Conservation (phyloP, 345 rosid species). For the Turritis glabra region DNA sequence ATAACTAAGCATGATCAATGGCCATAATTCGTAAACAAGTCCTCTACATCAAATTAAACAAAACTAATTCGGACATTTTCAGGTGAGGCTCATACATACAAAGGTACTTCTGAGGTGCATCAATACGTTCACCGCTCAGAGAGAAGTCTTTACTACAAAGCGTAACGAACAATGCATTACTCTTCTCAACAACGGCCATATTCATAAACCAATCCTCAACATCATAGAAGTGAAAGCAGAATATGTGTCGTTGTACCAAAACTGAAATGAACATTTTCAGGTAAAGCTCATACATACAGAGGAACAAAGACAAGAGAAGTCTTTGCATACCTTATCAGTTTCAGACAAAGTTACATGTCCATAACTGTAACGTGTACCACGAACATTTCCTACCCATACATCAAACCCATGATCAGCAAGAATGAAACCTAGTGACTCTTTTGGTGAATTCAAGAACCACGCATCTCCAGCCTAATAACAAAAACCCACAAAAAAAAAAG, state of each 20-base stretch:
- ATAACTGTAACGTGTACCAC: conserved; percentile 86
- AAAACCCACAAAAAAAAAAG: not conserved
- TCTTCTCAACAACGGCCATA: not conserved
- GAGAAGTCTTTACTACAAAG: too few species aligned
- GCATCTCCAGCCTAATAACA: conserved; percentile 70
- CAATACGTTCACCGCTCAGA: too few species aligned
- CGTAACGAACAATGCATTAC: not conserved
- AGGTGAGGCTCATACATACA: too few species aligned
- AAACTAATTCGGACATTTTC: too few species aligned
- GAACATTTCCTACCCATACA: conserved; percentile 92
- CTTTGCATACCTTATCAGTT: conserved; percentile 62
- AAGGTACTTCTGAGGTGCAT: too few species aligned
- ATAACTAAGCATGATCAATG: too few species aligned
- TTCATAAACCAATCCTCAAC: not conserved
- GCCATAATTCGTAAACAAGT: too few species aligned
- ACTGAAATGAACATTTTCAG: not conserved
- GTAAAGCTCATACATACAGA: not conserved
- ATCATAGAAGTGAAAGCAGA: not conserved
- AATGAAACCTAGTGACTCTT: conserved; percentile 76
- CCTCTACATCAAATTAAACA: too few species aligned
- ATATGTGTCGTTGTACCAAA: not conserved
- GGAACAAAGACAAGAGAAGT: not conserved
- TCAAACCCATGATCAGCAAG: conserved; percentile 92
- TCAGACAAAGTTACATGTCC: conserved; percentile 75
- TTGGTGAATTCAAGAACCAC: conserved; percentile 72